Evolutionary conservation across 2,329 filamentous ascomycete species (phyloP).

Genomic region (Colletotrichum trifolii): DNA sequence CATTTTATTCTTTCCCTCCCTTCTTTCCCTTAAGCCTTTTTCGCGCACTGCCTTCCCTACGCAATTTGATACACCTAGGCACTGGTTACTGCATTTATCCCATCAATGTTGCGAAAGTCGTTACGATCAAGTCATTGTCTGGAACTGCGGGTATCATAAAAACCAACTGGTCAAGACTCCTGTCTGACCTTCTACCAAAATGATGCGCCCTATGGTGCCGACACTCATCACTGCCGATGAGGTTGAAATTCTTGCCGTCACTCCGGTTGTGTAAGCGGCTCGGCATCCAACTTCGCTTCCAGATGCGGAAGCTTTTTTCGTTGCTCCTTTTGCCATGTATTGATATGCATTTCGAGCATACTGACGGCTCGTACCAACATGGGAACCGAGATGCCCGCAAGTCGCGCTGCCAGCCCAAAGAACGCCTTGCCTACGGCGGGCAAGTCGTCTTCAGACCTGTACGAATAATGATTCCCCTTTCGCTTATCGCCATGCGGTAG

Average conservation of each 20-base stretch:
- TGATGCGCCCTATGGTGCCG: too few species aligned
- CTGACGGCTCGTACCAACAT: conserved; percentile 50
- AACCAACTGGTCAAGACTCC: too few species aligned
- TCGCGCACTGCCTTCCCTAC: too few species aligned
- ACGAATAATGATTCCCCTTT: conserved; percentile 30
- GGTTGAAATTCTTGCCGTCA: background rate
- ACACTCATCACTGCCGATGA: too few species aligned
- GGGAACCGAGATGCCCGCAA: conserved; percentile 48
- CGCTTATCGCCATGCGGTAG: background rate
- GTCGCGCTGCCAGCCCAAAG: conserved; percentile 46
- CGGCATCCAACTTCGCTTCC: conserved; percentile 12
- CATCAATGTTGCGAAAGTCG: too few species aligned
- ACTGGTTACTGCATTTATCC: too few species aligned
- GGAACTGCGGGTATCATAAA: too few species aligned
- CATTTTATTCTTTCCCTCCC: too few species aligned
- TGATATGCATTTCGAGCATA: conserved; percentile 50
- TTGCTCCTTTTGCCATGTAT: conserved; percentile 46
- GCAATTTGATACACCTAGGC: too few species aligned
- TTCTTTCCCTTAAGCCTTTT: too few species aligned
- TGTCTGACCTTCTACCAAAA: too few species aligned
- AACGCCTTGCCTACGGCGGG: conserved; percentile 44
- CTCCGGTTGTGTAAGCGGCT: background rate
- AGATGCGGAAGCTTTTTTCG: conserved; percentile 9
- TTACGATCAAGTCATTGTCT: too few species aligned
- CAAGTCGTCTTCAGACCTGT: conserved; percentile 45